These are phyloP conservation scores for Astrothelium macrocarpum DNA, from an alignment of 495 filamentous ascomycete species.

Conservation along the genomic window DNA sequence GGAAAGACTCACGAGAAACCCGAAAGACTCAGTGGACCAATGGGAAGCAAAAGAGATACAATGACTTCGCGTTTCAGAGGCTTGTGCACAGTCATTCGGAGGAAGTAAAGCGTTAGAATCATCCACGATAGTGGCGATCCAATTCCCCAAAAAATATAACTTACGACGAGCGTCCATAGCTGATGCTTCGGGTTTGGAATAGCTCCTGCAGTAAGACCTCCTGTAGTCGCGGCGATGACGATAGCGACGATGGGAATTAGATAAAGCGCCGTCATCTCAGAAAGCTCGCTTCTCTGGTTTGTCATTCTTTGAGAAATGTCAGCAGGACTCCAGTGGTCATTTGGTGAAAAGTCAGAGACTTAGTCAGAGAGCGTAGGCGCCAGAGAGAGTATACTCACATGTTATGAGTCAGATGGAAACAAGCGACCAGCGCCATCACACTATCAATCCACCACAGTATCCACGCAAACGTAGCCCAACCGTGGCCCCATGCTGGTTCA, in stretches of 20 bases:
- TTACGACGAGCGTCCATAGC: conserved; percentile 46
- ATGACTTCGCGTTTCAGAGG: conserved; percentile 50
- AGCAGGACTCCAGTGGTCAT: neutral
- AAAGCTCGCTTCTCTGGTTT: conserved; percentile 29
- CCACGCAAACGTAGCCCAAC: conserved; percentile 34
- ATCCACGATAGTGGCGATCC: conserved; percentile 47
- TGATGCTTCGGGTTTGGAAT: conserved; percentile 44
- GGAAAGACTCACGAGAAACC: conserved; percentile 37
- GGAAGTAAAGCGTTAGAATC: conserved; percentile 52
- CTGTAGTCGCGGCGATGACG: conserved; percentile 50
- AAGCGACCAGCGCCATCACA: conserved; percentile 40
- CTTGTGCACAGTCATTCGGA: conserved; percentile 47
- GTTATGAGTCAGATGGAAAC: conserved; percentile 45
- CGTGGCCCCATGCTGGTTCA: conserved; percentile 43
- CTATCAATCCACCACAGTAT: conserved; percentile 52
- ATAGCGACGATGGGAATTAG: conserved; percentile 51
- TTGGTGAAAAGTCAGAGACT: neutral
- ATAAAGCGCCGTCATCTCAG: conserved; percentile 49
- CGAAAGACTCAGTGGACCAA: conserved; percentile 52
- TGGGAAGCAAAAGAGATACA: conserved; percentile 51
- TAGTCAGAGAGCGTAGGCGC: neutral
- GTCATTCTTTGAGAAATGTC: conserved; percentile 25
- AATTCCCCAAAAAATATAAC: conserved; percentile 52
- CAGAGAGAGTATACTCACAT: conserved; percentile 34
- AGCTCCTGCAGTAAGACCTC: conserved; percentile 44